Evolutionary conservation across 2,329 filamentous ascomycete species (phyloP), one percentile per base, ranked within the genome.

Genomic region (Trichophyton schoenleinii): DNA sequence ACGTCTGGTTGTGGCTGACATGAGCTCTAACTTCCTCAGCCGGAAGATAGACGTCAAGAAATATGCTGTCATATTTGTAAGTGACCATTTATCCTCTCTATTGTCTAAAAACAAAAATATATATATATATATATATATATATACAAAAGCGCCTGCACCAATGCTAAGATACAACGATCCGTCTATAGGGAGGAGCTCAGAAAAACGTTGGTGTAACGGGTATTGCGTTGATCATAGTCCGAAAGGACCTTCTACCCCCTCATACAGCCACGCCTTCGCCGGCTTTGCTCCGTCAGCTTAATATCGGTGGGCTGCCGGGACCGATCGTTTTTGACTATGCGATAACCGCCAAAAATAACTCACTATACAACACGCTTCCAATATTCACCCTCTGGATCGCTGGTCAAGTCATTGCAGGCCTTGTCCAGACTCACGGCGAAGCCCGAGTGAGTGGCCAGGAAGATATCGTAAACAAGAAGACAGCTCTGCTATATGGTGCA

Each of bases 331-430:
- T 97, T 57, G 83, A 89, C 65, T 97, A 92, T 70, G 86, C 90
- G 64, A 90, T 83, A 0, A 87, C 94, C 66, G 87, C 88, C 46
- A 95, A 95, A 80, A 95, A 95, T 77, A 94, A 95, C 78, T 94
- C 88, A 67, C 81, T 97, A 31, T 97, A 97, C 79, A 97, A 97
- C 76, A 97, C 92, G 0, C 78, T 97, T 9, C 91, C 89, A 69
- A 95, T 97, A 69, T 96, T 97, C 69, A 91, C 92, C 72, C 88
- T 96, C 42, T 97, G 87, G 69, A 83, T 96, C 60, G 89, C 89
- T 15, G 91, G 91, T n/a, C 85, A 89, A 71, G 91, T 97, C 59
- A 86, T 97, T 70, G 84, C 88, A 70, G 85, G 83, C 65, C 81
- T 96, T 0, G 79, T 95, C 13, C 70, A 77, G 18, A 81, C 78